Base-by-base conservation (phyloP, 129 eudicot species). In the Pittosporum tobira region DNA sequence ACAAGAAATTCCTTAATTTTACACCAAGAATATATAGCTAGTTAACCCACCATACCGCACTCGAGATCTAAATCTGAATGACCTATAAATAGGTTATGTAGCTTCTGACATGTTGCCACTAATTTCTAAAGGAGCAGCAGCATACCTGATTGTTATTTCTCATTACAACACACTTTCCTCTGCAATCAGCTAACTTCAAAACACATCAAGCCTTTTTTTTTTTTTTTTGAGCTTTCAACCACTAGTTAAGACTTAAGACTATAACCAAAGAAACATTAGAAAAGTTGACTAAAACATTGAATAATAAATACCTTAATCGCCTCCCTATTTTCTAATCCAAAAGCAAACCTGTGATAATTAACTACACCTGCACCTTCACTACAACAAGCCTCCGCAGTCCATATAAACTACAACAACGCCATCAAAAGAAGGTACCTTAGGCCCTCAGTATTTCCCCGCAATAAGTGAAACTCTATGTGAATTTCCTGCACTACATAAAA, bases 401-500 rank as follows among this genome's bases (percentile, higher is more conserved):
- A 4, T 67, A 29, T 27, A 62, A 73, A 49, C 50, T 66, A 47
- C 46, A 42, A 14, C 45, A 29, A 29, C 55, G 3, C 44, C 65
- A 14, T 42, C 20, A 22, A 63, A n/a, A n/a, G 34, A 53, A 48
- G 57, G 72, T 77, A 68, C 69, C 83, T n/a, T n/a, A n/a, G n/a
- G n/a, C n/a, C n/a, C n/a, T 61, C 63, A 29, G 56, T 59, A 68
- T 64, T 56, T 68, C 72, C 70, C 75, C 69, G 62, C 54, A 67
- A 67, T 34, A 53, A 64, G 38, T 77, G 64, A 42, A 77, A 59
- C 75, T 69, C 73, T 59, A 67, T 47, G 66, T 59, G 52, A 68
- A 58, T 51, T 50, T 61, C 79, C 79, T 78, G 83, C 79, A 78
- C 67, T 44, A 73, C 75, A 73, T 67, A 28, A 49, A 69, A 73